Base-by-base conservation (phyloP, 768 basidiomycete species). In the Sporobolomyces pararoseus region DNA sequence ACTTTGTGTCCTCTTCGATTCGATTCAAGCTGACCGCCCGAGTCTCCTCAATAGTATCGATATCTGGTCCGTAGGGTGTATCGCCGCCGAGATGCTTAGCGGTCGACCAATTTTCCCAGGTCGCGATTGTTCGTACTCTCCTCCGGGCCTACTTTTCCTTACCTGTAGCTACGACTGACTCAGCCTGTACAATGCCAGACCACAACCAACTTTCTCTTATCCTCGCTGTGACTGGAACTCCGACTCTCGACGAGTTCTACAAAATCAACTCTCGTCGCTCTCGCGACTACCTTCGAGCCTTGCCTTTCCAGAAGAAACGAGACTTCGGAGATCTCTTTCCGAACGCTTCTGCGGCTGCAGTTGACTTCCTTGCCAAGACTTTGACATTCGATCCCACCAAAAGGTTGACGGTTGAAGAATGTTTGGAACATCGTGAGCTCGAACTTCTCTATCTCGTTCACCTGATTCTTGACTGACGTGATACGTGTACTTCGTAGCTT, bases 101-200 rank as follows among this genome's bases (percentile, higher is more conserved):
- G 91, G 94, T n/a, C 87, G 89, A 77, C 90, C 94, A 0, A 80
- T 97, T 66, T 98, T 97, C 80, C 94, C 94, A 7, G 94, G 94
- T n/a, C 83, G 90, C 72, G 92, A 94, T 79, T 92, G 72, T 76
- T 70, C 68, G 49, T n/a, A 1, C 4, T 21, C 37, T 34, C 17
- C 5, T n/a, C n/a, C n/a, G n/a, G n/a, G n/a, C n/a, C n/a, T 16
- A 17, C 50, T 42, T 21, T 29, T 44, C 25, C 51, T 5, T 37
- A 6, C n/a, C 16, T 23, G 6, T 25, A 39, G 57, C 51, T 65
- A 57, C 50, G 29, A 23, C 65, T 46, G 0, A 5, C 27, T 23
- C 53, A 0, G 13, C 9, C 16, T 12, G 27, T 16, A 78, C n/a
- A 13, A 10, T 21, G 10, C 4, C 21, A 75, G 80, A 97, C 81